Percentiles rank a stretch among this genome's conserved stretches.
phyloP scores from a whole-genome alignment of 371 early-diverging fungal species.

The Mortierella sp. region DNA sequence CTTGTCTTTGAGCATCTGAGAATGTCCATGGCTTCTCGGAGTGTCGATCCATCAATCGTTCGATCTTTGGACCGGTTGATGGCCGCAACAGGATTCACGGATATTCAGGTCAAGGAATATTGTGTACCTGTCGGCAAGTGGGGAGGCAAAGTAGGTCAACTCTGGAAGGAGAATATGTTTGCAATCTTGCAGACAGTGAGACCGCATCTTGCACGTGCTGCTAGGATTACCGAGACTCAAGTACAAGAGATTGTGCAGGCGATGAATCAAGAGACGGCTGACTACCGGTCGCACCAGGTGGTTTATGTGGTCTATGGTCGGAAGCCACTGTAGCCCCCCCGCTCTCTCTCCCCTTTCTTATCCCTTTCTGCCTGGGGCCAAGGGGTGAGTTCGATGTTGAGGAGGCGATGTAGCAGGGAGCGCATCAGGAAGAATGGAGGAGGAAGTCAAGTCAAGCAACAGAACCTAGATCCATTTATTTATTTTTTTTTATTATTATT shows the following conservation, averaged over 20 bases:
- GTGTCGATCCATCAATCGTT: neutral
- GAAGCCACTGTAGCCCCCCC: neutral
- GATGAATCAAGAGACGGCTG: neutral
- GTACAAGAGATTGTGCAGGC: neutral
- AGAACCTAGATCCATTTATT: no score
- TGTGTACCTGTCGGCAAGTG: neutral
- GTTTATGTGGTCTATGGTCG: constrained; percentile 3
- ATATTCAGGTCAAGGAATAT: neutral
- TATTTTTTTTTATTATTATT: no score
- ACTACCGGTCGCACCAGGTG: neutral
- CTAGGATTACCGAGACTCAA: constrained; percentile 16
- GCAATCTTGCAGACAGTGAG: neutral
- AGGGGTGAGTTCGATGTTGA: no score
- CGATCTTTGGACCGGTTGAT: neutral
- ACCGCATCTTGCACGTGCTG: constrained; percentile 10
- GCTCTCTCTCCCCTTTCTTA: neutral
- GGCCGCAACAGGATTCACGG: neutral
- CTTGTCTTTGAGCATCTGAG: neutral
- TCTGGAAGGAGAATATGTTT: constrained; percentile 2
- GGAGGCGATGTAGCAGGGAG: no score
- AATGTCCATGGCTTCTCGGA: neutral
- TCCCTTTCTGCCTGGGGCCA: neutral
- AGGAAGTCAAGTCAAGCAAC: no score
- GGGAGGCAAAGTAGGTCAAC: neutral
- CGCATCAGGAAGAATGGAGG: no score